phyloP scores from a whole-genome alignment of 768 basidiomycete genomes.

The Melanogaster broomeanus region DNA sequence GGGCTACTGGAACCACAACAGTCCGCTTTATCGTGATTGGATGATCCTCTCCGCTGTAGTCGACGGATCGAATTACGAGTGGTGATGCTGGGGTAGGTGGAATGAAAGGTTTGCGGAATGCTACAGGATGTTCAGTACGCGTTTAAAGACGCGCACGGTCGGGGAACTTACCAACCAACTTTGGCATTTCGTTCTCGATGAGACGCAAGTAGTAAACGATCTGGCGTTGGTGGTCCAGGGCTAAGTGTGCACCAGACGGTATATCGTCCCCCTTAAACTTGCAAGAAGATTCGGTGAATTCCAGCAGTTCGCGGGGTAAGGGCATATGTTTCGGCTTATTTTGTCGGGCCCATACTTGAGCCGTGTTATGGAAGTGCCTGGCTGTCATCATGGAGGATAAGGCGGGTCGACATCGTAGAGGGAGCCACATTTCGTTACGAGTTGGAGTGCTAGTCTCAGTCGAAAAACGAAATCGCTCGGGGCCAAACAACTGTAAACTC shows the following conservation, averaged over 20 bases:
- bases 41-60: slow-evolving; percentile 77
- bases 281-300: slow-evolving; percentile 36
- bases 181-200: slow-evolving; percentile 87
- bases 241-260: slow-evolving; percentile 68
- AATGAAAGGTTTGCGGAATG: slow-evolving; percentile 78
- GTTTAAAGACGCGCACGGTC: slow-evolving; percentile 6
- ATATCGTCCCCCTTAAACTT: slow-evolving; percentile 54
- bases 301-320: slow-evolving; percentile 40
- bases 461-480: not conserved
- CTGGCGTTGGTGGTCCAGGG: slow-evolving; percentile 73
- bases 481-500: slow-evolving; percentile 29
- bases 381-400: slow-evolving; percentile 6
- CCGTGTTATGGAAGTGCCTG: slow-evolving; percentile 29
- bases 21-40: slow-evolving; percentile 71
- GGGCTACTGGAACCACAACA: slow-evolving; percentile 73
- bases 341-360: slow-evolving; percentile 15
- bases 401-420: slow-evolving; percentile 16
- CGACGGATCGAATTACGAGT: slow-evolving; percentile 70
- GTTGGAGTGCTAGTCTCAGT: not conserved
- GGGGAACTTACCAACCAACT: slow-evolving; percentile 69
- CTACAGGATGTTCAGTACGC: slow-evolving; percentile 39
- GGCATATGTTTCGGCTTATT: slow-evolving; percentile 28
- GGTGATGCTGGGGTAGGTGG: slow-evolving; percentile 62
- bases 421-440: slow-evolving; percentile 20
- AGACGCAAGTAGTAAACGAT: slow-evolving; percentile 77